A percentile compares a stretch with the other conserved stretches of the same genome.
Conservation (phyloP, 1,139 yeast species). For the Saccharomycopsis hybrid region DNA sequence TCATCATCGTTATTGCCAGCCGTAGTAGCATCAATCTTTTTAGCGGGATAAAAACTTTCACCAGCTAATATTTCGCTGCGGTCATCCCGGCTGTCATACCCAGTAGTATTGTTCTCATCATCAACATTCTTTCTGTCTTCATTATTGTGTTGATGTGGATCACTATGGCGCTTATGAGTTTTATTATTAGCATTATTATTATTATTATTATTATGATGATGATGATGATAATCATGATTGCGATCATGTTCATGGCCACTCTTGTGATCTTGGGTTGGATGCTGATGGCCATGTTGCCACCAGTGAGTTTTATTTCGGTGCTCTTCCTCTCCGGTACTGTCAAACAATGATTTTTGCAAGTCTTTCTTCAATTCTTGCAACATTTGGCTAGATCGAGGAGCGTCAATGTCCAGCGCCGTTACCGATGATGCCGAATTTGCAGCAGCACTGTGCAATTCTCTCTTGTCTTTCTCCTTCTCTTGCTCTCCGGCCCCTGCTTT, state of each 20-base stretch:
- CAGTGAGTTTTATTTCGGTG: too few species aligned
- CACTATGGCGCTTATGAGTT: background rate
- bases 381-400: constrained; percentile 2
- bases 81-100: too few species aligned
- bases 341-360: background rate
- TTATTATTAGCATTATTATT: background rate
- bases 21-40: too few species aligned
- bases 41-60: too few species aligned
- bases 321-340: too few species aligned
- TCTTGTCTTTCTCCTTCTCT: background rate
- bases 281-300: background rate
- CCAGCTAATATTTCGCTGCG: too few species aligned
- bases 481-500: background rate
- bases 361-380: constrained; percentile 3
- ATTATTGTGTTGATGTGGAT: background rate
- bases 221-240: background rate
- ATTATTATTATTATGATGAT: background rate
- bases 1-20: too few species aligned
- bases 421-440: background rate
- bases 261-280: background rate
- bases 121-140: background rate
- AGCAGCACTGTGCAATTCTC: too few species aligned
- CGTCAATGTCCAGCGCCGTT: background rate
- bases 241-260: background rate
- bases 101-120: too few species aligned